A percentile compares a stretch with the other conserved stretches of the same genome.
phyloP scores from a whole-genome alignment of 1,139 yeast species.

The Hemisphaericaspora xylofermentans region DNA sequence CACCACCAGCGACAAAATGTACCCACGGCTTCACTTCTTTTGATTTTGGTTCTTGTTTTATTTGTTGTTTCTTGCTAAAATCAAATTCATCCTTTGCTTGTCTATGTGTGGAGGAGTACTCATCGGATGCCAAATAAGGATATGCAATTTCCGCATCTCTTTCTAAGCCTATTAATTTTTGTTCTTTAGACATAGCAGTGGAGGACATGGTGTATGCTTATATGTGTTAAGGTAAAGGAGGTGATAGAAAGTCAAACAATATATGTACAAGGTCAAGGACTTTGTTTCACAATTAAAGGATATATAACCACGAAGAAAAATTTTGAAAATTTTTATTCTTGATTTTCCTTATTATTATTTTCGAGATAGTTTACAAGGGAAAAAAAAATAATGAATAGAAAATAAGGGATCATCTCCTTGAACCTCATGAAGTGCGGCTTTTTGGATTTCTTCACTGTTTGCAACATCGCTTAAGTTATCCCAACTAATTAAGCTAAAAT shows the following conservation, averaged over 20 bases:
- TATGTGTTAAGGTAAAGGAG: no score
- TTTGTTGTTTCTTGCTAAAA: neutral
- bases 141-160: slow-evolving; percentile 58
- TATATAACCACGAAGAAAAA: neutral
- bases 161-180: slow-evolving; percentile 33
- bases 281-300: no score
- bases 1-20: slow-evolving; percentile 98
- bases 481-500: neutral
- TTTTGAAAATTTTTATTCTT: no score
- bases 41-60: slow-evolving; percentile 8
- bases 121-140: slow-evolving; percentile 71
- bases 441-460: neutral
- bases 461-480: neutral
- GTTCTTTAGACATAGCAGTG: slow-evolving; percentile 7
- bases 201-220: no score
- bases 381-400: neutral
- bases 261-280: no score
- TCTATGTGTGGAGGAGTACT: slow-evolving; percentile 51
- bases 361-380: no score
- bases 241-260: no score
- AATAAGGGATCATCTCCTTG: neutral
- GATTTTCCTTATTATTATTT: no score
- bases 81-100: slow-evolving; percentile 27
- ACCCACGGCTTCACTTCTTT: slow-evolving; percentile 75
- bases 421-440: neutral